Conservation (phyloP, 192 early-diverging fungal species). For the Oehlia diaphana region DNA sequence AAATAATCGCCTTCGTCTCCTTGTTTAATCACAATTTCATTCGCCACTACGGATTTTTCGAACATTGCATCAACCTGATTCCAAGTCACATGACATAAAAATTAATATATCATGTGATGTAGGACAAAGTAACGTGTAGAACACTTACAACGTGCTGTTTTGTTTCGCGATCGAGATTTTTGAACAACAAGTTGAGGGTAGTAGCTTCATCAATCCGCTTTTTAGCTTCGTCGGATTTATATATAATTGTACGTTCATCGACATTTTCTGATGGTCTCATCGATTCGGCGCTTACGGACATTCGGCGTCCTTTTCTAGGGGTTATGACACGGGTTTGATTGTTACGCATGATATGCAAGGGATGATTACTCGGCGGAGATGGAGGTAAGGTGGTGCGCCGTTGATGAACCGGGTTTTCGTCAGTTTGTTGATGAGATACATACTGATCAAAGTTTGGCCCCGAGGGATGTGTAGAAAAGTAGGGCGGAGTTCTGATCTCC, state of each 20-base stretch:
- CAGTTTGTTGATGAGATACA: conserved; percentile 1
- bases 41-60: conserved; percentile 31
- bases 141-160: conserved; percentile 38
- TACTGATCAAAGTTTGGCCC: neutral
- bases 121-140: neutral
- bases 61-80: conserved; percentile 36
- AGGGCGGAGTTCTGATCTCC: conserved; percentile 7
- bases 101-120: neutral
- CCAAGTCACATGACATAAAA: neutral
- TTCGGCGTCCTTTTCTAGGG: conserved; percentile 30
- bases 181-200: conserved; percentile 38
- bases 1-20: conserved; percentile 45
- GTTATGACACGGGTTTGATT: neutral
- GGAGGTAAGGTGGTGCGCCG: neutral
- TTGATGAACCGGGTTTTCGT: neutral
- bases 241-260: conserved; percentile 23
- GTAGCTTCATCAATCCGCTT: conserved; percentile 33
- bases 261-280: conserved; percentile 29
- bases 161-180: conserved; percentile 35
- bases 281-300: conserved; percentile 46
- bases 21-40: conserved; percentile 38
- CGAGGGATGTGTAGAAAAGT: neutral
- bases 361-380: neutral
- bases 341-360: neutral
- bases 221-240: conserved; percentile 30